A percentile compares a stretch with the other conserved stretches of the same genome.
These are phyloP conservation scores for Apophysomyces ossiformis DNA, from an alignment of 371 early-diverging fungal species.

Conservation along the genomic window DNA sequence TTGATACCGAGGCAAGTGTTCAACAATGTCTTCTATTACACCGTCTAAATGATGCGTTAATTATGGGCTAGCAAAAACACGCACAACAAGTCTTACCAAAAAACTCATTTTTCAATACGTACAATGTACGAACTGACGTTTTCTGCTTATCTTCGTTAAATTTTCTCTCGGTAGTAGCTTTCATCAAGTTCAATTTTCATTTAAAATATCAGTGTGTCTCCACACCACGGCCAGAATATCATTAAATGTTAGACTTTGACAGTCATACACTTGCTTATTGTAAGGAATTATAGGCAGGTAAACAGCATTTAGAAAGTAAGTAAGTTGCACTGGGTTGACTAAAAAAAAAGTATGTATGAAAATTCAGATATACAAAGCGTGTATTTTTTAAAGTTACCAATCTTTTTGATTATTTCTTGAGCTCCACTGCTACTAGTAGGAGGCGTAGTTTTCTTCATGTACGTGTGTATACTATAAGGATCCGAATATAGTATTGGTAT, in stretches of 20 bases:
- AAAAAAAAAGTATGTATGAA: constrained; percentile 9
- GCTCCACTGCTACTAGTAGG: not conserved
- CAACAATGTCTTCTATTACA: not conserved
- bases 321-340: constrained; percentile 2
- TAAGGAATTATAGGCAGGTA: not conserved
- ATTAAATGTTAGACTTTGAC: constrained; percentile 1
- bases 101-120: constrained; percentile 2
- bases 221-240: not conserved
- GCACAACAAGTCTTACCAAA: constrained; percentile 1
- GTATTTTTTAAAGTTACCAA: constrained; percentile 1
- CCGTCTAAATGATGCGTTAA: not conserved
- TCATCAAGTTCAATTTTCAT: constrained; percentile 12
- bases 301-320: constrained; percentile 7
- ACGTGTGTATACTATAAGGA: not conserved
- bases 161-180: constrained; percentile 9
- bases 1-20: not conserved
- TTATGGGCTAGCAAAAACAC: constrained; percentile 6
- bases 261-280: not conserved
- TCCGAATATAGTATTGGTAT: not conserved
- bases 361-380: not conserved
- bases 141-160: constrained; percentile 7
- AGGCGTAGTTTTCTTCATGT: constrained; percentile 3
- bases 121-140: constrained; percentile 10
- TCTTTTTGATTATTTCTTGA: not conserved
- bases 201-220: constrained; percentile 4